Base-by-base conservation (phyloP, 768 basidiomycete species). In the Leccinellum rugosiceps region DNA sequence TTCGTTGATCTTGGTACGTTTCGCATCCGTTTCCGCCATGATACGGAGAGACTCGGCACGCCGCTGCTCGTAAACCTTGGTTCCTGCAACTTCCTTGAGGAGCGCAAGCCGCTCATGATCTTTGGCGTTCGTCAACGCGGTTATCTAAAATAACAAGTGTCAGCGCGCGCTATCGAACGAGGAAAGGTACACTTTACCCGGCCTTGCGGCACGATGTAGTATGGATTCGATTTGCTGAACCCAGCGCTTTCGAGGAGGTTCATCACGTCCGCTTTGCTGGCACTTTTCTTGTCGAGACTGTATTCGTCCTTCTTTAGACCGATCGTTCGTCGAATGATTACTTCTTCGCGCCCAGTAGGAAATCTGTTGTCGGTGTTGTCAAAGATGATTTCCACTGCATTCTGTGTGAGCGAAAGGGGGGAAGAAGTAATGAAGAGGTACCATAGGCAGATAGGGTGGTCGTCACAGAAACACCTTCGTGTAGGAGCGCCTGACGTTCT, bases 241-340 rank as follows among this genome's bases (percentile, higher is more conserved):
- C 97, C 96, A 1, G 97, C 97, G 68, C 88, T 91, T 71, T 98
- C 97, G 47, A 99, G 82, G 25, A 98, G 78, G 67, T 93, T 95
- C 92, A 97, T 96, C 19, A 99, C 92, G 67, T 99, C 97, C 3
- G 94, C 96, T 72, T 97, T 97, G 72, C 86, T 90, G 0, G 90
- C 89, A 60, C 89, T 93, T 77, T 98, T 98, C 77, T 90, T 89
- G 74, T 99, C 96, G 28, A 98, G 78, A 61, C 90, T 92, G 75
- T 98, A 99, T 76, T 98, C 97, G 68, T 98, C 97, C 76, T 98
- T 99, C 80, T 99, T 98, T 44, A 94, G 71, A 50, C 97, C 97
- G 56, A 99, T 98, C 2, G 97, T 98, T 30, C 97, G 83, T 13
- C 97, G 84, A 4, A 99, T 79, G 30, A 91, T 84, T 45, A 97